Evolutionary conservation across 805 yeast genomes (phyloP).

Genomic region (Suhomyces tanzawaensis): DNA sequence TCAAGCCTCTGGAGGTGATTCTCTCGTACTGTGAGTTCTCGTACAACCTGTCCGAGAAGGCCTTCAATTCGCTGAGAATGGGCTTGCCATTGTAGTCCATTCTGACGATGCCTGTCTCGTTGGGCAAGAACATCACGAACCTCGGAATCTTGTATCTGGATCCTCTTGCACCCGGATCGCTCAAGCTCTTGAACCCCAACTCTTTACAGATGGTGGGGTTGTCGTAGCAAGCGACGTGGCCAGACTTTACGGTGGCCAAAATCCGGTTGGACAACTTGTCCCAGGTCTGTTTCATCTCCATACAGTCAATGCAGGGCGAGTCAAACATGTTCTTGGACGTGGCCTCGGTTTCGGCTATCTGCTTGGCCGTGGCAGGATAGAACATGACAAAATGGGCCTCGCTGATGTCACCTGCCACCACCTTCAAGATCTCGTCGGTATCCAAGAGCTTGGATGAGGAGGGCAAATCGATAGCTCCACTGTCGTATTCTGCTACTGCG

Average conservation of each 20-base stretch:
- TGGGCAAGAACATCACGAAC: slow-evolving; percentile 54
- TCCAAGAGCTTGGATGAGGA: slow-evolving; percentile 40
- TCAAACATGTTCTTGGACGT: slow-evolving; percentile 36
- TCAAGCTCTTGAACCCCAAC: slow-evolving; percentile 43
- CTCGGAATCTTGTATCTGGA: slow-evolving; percentile 30
- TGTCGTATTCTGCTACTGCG: slow-evolving; percentile 47
- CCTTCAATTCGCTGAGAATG: slow-evolving; percentile 29
- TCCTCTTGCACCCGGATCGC: slow-evolving; percentile 8
- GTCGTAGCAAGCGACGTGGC: slow-evolving; percentile 59
- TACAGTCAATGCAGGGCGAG: slow-evolving; percentile 46
- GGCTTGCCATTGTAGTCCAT: slow-evolving; percentile 44
- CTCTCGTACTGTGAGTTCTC: slow-evolving; percentile 44
- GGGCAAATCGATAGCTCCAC: slow-evolving; percentile 36
- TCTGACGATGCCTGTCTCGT: slow-evolving; percentile 44
- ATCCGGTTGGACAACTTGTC: slow-evolving; percentile 51
- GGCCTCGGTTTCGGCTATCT: slow-evolving; percentile 31
- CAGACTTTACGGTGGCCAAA: slow-evolving; percentile 36
- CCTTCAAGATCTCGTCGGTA: slow-evolving; percentile 42
- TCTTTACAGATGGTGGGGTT: slow-evolving; percentile 51
- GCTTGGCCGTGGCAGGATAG: slow-evolving; percentile 56
- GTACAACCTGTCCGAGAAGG: slow-evolving; percentile 47
- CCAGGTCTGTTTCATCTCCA: slow-evolving; percentile 57
- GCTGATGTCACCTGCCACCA: slow-evolving; percentile 50
- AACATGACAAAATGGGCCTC: slow-evolving; percentile 60
- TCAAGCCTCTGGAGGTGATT: slow-evolving; percentile 26